Base-by-base conservation (phyloP, 2,329 filamentous ascomycete genomes). In the Diplodia scrobiculata region DNA sequence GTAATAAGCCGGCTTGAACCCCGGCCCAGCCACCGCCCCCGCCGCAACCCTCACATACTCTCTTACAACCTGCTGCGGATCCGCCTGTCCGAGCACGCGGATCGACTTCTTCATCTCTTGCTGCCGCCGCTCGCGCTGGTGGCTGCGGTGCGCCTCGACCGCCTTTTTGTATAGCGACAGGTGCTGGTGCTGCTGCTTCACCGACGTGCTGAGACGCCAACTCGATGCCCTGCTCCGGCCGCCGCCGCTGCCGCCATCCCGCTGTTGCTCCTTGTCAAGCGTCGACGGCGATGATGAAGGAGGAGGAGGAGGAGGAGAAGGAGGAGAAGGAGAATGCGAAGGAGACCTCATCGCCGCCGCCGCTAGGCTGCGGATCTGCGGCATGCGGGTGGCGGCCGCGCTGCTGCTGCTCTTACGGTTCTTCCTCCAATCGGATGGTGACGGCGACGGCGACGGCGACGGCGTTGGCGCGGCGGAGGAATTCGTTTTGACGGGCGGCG, bases 21-120 rank as follows among this genome's bases (percentile, higher is more conserved):
- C 55, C 27, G 38, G 11, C 38, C 38, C 36, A 3, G 38, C 38
- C 34, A 32, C 41, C 34, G 34, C 34, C 34, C 34, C 34, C 34
- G 34, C 34, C 10, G 34, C 34, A 11, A 36, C 34, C 34, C 34
- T 36, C 34, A 36, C 34, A 11, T 36, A 36, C 34, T 11, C 34
- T 6, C 10, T 7, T 1, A 36, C 34, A 10, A 11, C 34, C 7
- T 10, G 7, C 34, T 36, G 34, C 32, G 3, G 21, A 34, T 21
- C 21, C 38, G 19, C 17, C 38, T 29, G 25, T 27, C n/a, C 60
- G 3, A 63, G 14, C 47, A 63, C 60, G 9, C 60, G 10, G 17
- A 63, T 63, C 19, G 48, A 41, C 32, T 19, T 45, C 47, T 63
- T 63, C 19, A 63, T 63, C 60, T 63, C 60, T 10, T 13, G 32